Evolutionary conservation across 2,329 filamentous ascomycete species (phyloP), one percentile per base, ranked within the genome.

Genomic region (Aaosphaeria pasadenensis): DNA sequence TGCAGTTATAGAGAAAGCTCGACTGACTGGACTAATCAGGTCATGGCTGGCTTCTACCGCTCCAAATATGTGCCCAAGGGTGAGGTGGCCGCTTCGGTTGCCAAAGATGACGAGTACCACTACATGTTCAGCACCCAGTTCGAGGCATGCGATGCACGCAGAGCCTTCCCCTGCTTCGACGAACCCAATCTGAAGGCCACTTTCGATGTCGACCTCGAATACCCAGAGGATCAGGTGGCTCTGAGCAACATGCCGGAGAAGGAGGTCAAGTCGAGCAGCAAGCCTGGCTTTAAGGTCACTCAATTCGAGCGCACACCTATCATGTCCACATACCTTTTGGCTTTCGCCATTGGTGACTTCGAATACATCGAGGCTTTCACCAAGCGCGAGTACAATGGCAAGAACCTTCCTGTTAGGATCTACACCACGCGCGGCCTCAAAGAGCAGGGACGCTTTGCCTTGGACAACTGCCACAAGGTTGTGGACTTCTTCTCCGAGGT

Each of bases 401-500:
- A 91, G 76, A 86, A 83, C 64, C 82, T 99, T 32, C 94, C 94
- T 13, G 92, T 97, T 46, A 86, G 94, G 54, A 91, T 99, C 32
- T 99, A 97, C 73, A 96, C 92, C 1, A 97, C 92, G 7, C 86
- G 85, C 53, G 94, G 94, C n/a, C 79, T 99, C 53, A 91, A 95
- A 73, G 86, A 95, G 56, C 91, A 97, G 74, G 94, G 91, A 46
- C 84, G 82, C 29, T 95, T 89, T 75, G 94, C 94, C 36, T 75
- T 99, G 51, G 84, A 95, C 66, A 92, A 95, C 69, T 91, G 92
- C 29, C 89, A 91, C 64, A 88, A 92, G 74, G 88, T 94, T 57
- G 89, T 99, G 46, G 94, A 99, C 73, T 95, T 91, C 74, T 99
- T 95, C 74, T 97, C 92, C 1, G 89, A 96, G 71, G 85, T 94